Evolutionary conservation across 2,329 filamentous ascomycete species (phyloP).

Genomic region (Fusarium concolor): DNA sequence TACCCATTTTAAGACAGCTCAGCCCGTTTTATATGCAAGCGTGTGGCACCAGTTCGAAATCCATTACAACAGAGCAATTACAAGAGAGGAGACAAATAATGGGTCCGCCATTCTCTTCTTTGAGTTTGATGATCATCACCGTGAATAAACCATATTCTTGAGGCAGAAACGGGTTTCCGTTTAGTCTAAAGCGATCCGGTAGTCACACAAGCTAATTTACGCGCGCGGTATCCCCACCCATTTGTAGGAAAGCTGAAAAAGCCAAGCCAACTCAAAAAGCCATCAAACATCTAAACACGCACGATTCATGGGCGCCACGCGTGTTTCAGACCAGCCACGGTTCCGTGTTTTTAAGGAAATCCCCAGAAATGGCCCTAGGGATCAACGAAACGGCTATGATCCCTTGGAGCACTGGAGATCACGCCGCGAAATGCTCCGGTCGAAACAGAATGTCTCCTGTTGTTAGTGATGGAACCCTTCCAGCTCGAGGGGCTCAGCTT

Average conservation of each 20-base stretch:
- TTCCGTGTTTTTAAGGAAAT: constrained; percentile 16
- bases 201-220: constrained; percentile 21
- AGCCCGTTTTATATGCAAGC: not conserved
- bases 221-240: constrained; percentile 38
- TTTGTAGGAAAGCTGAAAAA: constrained; percentile 24
- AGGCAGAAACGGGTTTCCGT: not conserved
- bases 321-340: constrained; percentile 35
- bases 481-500: constrained; percentile 21
- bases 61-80: not conserved
- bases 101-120: not conserved
- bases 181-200: not conserved
- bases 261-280: constrained; percentile 12
- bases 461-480: not conserved
- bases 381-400: constrained; percentile 34
- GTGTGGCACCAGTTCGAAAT: not conserved
- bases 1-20: constrained; percentile 19
- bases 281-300: constrained; percentile 13
- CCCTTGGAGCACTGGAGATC: constrained; percentile 1
- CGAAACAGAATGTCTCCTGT: not conserved
- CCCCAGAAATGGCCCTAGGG: constrained; percentile 19
- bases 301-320: constrained; percentile 20
- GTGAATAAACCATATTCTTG: not conserved
- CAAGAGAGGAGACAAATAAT: not conserved
- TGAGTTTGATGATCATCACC: not conserved
- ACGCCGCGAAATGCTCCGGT: constrained; percentile 22